Evolutionary conservation across 768 basidiomycete genomes (phyloP), one percentile per base, ranked within the genome.

Genomic region (Suillus fuscotomentosus): DNA sequence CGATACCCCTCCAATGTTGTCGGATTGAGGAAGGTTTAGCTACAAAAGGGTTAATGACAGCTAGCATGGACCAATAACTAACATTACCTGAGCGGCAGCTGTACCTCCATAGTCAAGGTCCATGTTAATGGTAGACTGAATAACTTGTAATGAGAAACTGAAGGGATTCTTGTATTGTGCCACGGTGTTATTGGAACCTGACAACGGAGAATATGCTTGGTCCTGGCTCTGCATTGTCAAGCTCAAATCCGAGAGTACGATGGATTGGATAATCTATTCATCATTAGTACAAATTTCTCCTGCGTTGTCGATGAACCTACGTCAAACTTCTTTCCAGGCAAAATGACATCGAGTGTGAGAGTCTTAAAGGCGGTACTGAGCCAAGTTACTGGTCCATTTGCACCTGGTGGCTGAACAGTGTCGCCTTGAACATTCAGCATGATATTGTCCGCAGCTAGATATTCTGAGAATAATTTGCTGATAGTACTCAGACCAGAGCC

Each of bases 141-240:
- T 72, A 27, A 89, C 87, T 69, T 90, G 88, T 61, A 91, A 72
- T 13, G 86, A 84, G 76, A 92, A 92, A 4, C 90, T 90, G 71
- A 91, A 91, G 1, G 90, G 90, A 74, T 91, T 92, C 73, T 83
- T 84, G 73, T 88, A 89, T 66, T 80, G 76, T 17, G 86, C 87
- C 3, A 86, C 61, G 0, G 86, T 86, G 60, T 78, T 74, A 47
- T 82, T 75, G 5, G 88, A 90, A 66, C 85, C 83, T 0, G 88
- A 77, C n/a, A 82, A 77, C 0, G 89, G 88, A 1, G 84, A 82
- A 68, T 85, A 90, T 0, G 85, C 79, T 71, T 91, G 79, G 60
- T 80, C 79, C 45, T 79, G 79, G 8, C 79, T 80, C 34, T 81
- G 72, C 74, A 91, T 81, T 8, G 77, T 81, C 42, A 91, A 72